Evolutionary conservation across 306 rosid species (phyloP).

Genomic region (Trifolium repens): DNA sequence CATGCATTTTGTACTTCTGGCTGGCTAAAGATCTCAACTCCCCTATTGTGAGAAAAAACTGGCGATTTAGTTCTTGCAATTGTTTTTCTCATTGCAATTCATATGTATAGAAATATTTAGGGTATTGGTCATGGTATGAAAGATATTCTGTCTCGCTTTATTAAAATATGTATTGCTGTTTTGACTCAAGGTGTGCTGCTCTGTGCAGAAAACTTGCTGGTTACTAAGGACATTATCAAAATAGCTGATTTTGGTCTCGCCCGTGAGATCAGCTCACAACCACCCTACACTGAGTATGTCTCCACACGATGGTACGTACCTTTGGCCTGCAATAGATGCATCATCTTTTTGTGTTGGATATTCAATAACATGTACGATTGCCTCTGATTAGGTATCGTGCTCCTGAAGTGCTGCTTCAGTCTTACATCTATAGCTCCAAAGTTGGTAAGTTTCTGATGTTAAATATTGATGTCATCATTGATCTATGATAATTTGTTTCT

Average conservation of each 20-base stretch:
- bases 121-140: neutral
- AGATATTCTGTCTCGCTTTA: constrained; percentile 22
- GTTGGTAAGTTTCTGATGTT: constrained; percentile 71
- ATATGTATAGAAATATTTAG: neutral
- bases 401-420: constrained; percentile 97
- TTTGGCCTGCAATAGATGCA: constrained; percentile 11
- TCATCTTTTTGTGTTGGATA: constrained; percentile 16
- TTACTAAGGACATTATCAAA: constrained; percentile 78
- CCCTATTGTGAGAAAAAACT: neutral
- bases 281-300: constrained; percentile 95
- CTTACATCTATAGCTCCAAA: constrained; percentile 78
- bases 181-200: constrained; percentile 2
- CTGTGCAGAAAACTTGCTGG: constrained; percentile 84
- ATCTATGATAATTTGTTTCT: constrained; percentile 11
- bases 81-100: neutral
- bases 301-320: constrained; percentile 87
- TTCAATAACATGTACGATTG: constrained; percentile 23
- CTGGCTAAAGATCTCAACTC: constrained; percentile 7
- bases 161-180: neutral
- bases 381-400: constrained; percentile 87
- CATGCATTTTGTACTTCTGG: neutral
- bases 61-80: neutral
- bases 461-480: constrained; percentile 15
- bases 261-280: constrained; percentile 82
- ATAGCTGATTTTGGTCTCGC: constrained; percentile 98